Conservation (phyloP, 2,329 filamentous ascomycete species). For the Ilyonectria destructans region DNA sequence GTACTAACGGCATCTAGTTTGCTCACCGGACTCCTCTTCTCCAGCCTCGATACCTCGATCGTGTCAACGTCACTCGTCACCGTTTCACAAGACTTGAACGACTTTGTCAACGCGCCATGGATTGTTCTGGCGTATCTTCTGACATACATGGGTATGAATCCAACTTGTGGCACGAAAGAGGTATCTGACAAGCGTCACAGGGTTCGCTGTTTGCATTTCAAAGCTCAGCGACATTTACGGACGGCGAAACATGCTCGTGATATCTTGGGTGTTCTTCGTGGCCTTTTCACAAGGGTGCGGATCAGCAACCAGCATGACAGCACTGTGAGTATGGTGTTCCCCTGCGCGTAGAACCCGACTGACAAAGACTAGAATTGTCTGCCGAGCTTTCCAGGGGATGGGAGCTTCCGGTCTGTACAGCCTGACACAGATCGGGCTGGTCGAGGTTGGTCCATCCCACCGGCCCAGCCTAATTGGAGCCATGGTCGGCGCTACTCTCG, state of each 20-base stretch:
- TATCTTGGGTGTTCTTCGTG: conserved; percentile 70
- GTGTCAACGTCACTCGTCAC: conserved; percentile 72
- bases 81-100: conserved; percentile 67
- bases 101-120: conserved; percentile 70
- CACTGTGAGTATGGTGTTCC: conserved; percentile 60
- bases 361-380: conserved; percentile 65
- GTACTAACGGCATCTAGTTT: conserved; percentile 57
- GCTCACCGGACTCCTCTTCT: conserved; percentile 69
- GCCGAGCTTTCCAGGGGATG: conserved; percentile 72
- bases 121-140: conserved; percentile 71
- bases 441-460: conserved; percentile 70
- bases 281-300: conserved; percentile 71
- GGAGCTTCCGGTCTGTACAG: conserved; percentile 76
- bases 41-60: conserved; percentile 72
- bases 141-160: conserved; percentile 68
- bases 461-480: conserved; percentile 70
- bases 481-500: conserved; percentile 70
- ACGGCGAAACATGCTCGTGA: conserved; percentile 64
- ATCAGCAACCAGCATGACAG: conserved; percentile 65
- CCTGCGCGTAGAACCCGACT: conserved; percentile 32
- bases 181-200: conserved; percentile 51
- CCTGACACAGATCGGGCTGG: conserved; percentile 70
- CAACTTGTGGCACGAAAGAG: neutral
- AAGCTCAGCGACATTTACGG: conserved; percentile 74
- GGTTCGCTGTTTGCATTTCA: conserved; percentile 72